Evolutionary conservation across 345 rosid species (phyloP).

Genomic region (Nasturtium officinale): DNA sequence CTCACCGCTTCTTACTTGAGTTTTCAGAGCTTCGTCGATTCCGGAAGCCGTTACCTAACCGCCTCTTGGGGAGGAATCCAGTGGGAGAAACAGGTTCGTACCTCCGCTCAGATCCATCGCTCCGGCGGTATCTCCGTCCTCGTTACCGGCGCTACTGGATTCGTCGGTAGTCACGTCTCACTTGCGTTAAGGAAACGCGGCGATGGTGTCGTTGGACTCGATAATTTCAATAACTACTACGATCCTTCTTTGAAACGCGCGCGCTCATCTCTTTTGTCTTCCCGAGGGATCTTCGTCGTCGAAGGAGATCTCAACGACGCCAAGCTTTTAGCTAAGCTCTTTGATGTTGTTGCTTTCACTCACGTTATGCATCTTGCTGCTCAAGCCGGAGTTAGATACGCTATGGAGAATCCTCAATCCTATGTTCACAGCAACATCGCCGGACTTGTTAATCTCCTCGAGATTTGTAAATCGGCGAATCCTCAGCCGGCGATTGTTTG

Average conservation of each 20-base stretch:
- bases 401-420: constrained; percentile 73
- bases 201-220: constrained; percentile 81
- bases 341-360: constrained; percentile 74
- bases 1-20: constrained; percentile 85
- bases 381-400: constrained; percentile 87
- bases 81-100: constrained; percentile 73
- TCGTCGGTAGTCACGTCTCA: constrained; percentile 76
- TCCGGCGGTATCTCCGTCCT: constrained; percentile 69
- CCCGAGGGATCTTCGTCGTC: constrained; percentile 56
- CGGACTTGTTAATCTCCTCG: constrained; percentile 70
- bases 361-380: constrained; percentile 92
- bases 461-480: constrained; percentile 65
- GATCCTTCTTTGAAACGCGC: constrained; percentile 70
- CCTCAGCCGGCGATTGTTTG: constrained; percentile 84
- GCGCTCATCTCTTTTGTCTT: constrained; percentile 45
- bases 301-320: constrained; percentile 78
- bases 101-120: constrained; percentile 70
- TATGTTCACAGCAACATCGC: constrained; percentile 79
- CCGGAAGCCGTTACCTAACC: constrained; percentile 65
- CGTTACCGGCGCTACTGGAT: constrained; percentile 83
- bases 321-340: constrained; percentile 59
- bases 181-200: constrained; percentile 66
- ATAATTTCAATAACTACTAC: constrained; percentile 75
- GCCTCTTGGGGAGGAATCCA: constrained; percentile 78
- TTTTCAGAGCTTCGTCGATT: constrained; percentile 74